phyloP scores from a whole-genome alignment of 306 rosid genomes.

The Vigna nakashimae region DNA sequence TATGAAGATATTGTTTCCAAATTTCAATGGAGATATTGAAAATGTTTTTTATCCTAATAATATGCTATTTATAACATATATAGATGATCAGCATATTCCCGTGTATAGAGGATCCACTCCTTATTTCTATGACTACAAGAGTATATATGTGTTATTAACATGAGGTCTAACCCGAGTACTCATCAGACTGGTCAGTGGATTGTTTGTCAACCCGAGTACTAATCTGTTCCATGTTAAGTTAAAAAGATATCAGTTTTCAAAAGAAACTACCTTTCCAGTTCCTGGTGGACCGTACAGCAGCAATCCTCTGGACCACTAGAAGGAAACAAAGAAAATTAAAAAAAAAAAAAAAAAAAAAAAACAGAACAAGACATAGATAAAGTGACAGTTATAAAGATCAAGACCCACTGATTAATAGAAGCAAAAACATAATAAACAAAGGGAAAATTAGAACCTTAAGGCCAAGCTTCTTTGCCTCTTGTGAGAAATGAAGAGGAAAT shows the following conservation, averaged over 20 bases:
- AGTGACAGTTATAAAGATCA: constrained; percentile 4
- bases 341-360: constrained; percentile 16
- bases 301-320: constrained; percentile 90
- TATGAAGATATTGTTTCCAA: too few species aligned
- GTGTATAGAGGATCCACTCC: too few species aligned
- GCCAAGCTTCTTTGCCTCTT: constrained; percentile 68
- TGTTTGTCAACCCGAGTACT: neutral
- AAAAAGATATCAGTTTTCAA: neutral
- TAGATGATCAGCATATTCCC: too few species aligned
- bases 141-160: neutral
- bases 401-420: neutral
- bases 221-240: neutral
- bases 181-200: neutral
- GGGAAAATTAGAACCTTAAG: constrained; percentile 58
- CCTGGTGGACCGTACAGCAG: constrained; percentile 93
- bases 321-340: constrained; percentile 29
- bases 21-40: too few species aligned
- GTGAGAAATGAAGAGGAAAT: constrained; percentile 66
- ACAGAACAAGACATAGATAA: neutral
- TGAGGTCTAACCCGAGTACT: neutral
- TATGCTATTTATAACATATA: too few species aligned
- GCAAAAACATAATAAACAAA: neutral
- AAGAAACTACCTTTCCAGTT: constrained; percentile 78
- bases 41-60: too few species aligned
- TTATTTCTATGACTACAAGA: too few species aligned